Conservation (phyloP, 1,284 basidiomycete species). For the Fomitopsis schrenkii region DNA sequence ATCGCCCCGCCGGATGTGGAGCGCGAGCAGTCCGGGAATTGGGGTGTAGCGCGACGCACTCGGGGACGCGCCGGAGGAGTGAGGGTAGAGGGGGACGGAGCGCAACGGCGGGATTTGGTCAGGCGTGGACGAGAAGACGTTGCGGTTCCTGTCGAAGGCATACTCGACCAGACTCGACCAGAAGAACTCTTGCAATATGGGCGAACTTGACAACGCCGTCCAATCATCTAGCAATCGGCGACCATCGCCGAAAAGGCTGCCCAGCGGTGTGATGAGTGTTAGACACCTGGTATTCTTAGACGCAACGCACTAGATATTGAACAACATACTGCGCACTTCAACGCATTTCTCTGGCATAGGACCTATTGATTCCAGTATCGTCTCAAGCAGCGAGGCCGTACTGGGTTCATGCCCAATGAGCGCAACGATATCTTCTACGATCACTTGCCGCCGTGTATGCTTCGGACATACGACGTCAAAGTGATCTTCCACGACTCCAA, state of each 20-base stretch:
- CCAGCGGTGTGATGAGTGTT: not conserved
- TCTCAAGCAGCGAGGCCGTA: not conserved
- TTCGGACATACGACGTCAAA: slow-evolving; percentile 5
- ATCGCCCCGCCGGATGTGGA: slow-evolving; percentile 62
- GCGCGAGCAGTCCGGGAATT: slow-evolving; percentile 44
- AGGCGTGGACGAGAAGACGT: slow-evolving; percentile 24
- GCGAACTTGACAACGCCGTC: slow-evolving; percentile 31
- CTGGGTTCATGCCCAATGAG: not conserved
- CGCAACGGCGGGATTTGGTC: slow-evolving; percentile 1
- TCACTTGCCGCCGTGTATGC: not conserved
- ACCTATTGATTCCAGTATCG: not conserved
- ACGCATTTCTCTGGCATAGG: slow-evolving; percentile 8
- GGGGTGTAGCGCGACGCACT: slow-evolving; percentile 15
- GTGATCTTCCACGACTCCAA: slow-evolving; percentile 8
- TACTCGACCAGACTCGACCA: slow-evolving; percentile 38
- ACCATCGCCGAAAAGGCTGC: slow-evolving; percentile 31
- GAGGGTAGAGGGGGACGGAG: slow-evolving; percentile 6
- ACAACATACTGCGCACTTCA: not conserved
- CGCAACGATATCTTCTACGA: not conserved
- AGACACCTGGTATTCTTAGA: not conserved
- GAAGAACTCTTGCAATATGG: slow-evolving; percentile 31
- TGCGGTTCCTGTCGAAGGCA: slow-evolving; percentile 32
- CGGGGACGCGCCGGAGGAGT: not conserved
- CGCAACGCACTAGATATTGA: not conserved
- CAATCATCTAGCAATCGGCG: slow-evolving; percentile 32